phyloP scores from a whole-genome alignment of 495 filamentous ascomycete genomes.

The Jackrogersella multiformis region DNA sequence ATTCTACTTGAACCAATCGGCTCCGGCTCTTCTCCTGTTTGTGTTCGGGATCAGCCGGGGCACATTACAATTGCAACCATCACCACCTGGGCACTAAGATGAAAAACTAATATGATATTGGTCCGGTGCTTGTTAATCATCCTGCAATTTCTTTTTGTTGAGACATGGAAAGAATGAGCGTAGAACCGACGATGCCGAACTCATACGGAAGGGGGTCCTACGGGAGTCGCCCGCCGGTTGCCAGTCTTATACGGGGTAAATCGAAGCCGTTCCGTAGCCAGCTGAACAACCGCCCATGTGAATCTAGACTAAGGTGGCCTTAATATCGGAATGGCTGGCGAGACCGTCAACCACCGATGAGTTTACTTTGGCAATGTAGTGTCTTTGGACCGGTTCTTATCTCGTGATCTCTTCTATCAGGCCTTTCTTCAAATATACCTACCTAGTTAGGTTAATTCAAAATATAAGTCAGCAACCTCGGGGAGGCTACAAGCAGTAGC shows the following conservation, averaged over 20 bases:
- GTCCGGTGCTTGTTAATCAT: constrained; percentile 3
- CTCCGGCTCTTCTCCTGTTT: constrained; percentile 7
- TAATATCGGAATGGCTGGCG: not conserved
- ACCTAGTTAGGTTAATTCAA: too few relatives aligned
- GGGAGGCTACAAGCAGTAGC: constrained; percentile 13
- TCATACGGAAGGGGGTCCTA: constrained; percentile 10
- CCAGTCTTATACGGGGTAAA: constrained; percentile 21
- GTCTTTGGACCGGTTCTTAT: not conserved
- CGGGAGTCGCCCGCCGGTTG: constrained; percentile 2
- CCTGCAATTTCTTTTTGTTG: constrained; percentile 23
- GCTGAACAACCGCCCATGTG: constrained; percentile 13
- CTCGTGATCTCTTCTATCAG: constrained; percentile 15
- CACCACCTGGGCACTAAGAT: not conserved
- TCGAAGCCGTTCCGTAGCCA: constrained; percentile 30
- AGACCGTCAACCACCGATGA: constrained; percentile 7
- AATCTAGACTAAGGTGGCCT: constrained; percentile 34
- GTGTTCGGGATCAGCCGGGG: constrained; percentile 22
- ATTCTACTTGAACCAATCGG: constrained; percentile 24
- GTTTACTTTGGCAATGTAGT: constrained; percentile 10
- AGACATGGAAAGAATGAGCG: not conserved
- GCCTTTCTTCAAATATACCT: constrained; percentile 21
- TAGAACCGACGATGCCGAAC: constrained; percentile 11
- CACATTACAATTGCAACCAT: constrained; percentile 7
- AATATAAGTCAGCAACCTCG: constrained; percentile 31
- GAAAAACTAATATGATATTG: constrained; percentile 6